Conservation (phyloP, 1,284 basidiomycete species). For the Butyriboletus appendiculatus region DNA sequence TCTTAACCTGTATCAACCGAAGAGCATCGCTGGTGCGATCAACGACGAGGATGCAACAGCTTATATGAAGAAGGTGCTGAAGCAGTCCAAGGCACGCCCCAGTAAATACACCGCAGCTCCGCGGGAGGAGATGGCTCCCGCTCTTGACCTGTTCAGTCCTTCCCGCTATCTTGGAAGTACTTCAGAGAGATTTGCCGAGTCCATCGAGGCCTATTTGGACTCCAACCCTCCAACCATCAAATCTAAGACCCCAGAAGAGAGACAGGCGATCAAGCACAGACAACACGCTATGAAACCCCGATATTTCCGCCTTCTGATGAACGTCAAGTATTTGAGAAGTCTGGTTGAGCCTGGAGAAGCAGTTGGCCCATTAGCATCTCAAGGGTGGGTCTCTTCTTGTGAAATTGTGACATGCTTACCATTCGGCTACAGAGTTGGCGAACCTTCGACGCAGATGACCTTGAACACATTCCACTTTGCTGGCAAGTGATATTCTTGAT, state of each 20-base stretch:
- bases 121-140: constrained; percentile 66
- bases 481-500: constrained; percentile 47
- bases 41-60: constrained; percentile 68
- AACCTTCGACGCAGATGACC: constrained; percentile 99
- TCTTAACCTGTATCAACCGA: constrained; percentile 73
- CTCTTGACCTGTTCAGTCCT: constrained; percentile 79
- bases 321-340: constrained; percentile 90
- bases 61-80: constrained; percentile 92
- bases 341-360: constrained; percentile 98
- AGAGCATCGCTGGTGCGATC: constrained; percentile 58
- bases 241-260: constrained; percentile 49
- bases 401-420: not conserved
- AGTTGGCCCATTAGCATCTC: constrained; percentile 96
- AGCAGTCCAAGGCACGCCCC: constrained; percentile 56
- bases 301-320: constrained; percentile 81
- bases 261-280: constrained; percentile 44
- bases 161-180: constrained; percentile 86
- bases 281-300: constrained; percentile 53
- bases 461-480: constrained; percentile 99
- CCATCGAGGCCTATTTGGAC: constrained; percentile 81
- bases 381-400: constrained; percentile 65
- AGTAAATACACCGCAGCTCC: constrained; percentile 47
- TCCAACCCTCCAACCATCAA: constrained; percentile 70
- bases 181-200: constrained; percentile 89
- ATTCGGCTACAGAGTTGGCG: constrained; percentile 73